Evolutionary conservation across 2,329 filamentous ascomycete genomes (phyloP).

Genomic region (Clathrospora elynae): DNA sequence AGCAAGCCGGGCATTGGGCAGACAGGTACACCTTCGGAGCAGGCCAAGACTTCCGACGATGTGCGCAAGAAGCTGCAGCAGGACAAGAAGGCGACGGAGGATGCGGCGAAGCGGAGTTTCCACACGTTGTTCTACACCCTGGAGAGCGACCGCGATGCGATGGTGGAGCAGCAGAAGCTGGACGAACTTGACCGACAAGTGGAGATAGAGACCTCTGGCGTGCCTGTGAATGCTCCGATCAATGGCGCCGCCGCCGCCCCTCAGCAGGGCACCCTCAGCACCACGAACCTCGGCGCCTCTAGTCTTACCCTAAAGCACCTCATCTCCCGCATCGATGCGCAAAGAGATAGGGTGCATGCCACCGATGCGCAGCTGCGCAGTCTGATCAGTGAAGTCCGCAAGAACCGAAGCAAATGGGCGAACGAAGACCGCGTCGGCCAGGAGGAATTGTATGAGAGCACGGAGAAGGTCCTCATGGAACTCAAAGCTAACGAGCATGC

Average conservation of each 20-base stretch:
- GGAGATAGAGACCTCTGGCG: conserved; percentile 86
- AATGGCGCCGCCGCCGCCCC: conserved; percentile 58
- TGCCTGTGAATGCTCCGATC: conserved; percentile 55
- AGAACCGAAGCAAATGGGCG: conserved; percentile 98
- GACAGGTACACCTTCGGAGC: conserved; percentile 58
- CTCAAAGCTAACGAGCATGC: conserved; percentile 98
- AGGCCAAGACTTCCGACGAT: conserved; percentile 78
- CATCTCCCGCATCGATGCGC: conserved; percentile 92
- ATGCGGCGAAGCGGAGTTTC: conserved; percentile 86
- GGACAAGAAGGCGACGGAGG: conserved; percentile 86
- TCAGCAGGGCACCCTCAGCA: conserved; percentile 88
- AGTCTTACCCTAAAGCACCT: conserved; percentile 96
- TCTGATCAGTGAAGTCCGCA: conserved; percentile 95
- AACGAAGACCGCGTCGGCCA: conserved; percentile 97
- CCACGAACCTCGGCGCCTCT: conserved; percentile 91
- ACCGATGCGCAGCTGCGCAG: conserved; percentile 91
- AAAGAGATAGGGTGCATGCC: conserved; percentile 85
- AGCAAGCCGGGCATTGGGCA: conserved; percentile 65
- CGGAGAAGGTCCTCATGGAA: conserved; percentile 95
- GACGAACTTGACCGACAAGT: conserved; percentile 96
- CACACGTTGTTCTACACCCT: conserved; percentile 93
- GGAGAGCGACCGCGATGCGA: conserved; percentile 92
- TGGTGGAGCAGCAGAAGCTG: conserved; percentile 95
- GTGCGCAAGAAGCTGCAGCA: conserved; percentile 92
- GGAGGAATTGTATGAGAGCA: conserved; percentile 94